Conservation (phyloP, 2,329 filamentous ascomycete genomes). For the Botrytis tulipae region DNA sequence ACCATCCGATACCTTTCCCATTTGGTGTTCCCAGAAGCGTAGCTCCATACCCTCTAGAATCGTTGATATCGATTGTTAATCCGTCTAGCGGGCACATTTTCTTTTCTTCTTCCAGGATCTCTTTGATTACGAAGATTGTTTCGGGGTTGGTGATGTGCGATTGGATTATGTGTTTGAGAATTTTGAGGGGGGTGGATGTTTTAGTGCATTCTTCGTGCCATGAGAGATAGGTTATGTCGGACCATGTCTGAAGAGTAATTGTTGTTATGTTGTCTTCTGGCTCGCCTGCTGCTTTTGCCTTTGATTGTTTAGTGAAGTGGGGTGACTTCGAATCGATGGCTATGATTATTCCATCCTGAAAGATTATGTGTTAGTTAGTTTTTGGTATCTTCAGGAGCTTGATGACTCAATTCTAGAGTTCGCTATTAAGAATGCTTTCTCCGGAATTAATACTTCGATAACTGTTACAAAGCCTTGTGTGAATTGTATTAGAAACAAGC, state of each 20-base stretch:
- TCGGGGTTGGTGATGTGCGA: neutral
- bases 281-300: neutral
- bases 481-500: neutral
- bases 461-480: neutral
- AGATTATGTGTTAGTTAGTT: neutral
- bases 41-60: neutral
- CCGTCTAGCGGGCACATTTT: neutral
- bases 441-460: neutral
- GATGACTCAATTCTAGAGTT: neutral
- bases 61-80: neutral
- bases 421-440: neutral
- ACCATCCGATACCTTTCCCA: neutral
- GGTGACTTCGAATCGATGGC: neutral
- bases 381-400: fast-evolving
- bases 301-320: neutral
- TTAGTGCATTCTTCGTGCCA: neutral
- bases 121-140: neutral
- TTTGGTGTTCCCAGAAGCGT: neutral
- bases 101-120: neutral
- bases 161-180: neutral
- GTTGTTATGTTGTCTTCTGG: neutral
- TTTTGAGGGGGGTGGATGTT: neutral
- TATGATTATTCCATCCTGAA: neutral
- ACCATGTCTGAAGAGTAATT: neutral
- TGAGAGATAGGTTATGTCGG: neutral